Conservation (phyloP, 345 rosid genomes). For the Eutrema japonicum region DNA sequence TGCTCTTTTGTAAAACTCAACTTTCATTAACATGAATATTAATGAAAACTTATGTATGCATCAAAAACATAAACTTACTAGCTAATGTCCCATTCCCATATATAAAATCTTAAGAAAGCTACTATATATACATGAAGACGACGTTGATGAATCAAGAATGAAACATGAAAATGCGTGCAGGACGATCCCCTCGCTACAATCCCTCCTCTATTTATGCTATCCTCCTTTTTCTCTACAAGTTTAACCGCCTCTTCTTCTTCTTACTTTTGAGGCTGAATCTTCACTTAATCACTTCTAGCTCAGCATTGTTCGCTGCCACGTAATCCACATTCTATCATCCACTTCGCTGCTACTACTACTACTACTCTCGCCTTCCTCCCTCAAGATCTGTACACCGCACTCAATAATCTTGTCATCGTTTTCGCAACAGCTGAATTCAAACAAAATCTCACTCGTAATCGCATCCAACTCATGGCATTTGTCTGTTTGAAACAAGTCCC, state of each 20-base stretch:
- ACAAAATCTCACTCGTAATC: neutral
- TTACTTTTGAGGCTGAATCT: too few species aligned
- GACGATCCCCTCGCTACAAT: neutral
- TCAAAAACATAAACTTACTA: neutral
- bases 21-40: too few species aligned
- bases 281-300: too few species aligned
- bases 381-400: slow-evolving; percentile 26
- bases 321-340: too few species aligned
- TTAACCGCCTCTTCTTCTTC: too few species aligned
- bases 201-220: too few species aligned
- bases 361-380: neutral
- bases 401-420: slow-evolving; percentile 15
- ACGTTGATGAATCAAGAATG: neutral
- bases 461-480: neutral
- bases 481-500: slow-evolving; percentile 8
- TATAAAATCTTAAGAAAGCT: too few species aligned
- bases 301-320: too few species aligned
- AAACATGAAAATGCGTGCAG: neutral
- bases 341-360: neutral
- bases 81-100: neutral
- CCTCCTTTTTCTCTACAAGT: too few species aligned
- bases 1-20: too few species aligned
- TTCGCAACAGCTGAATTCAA: neutral
- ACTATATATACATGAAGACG: neutral
- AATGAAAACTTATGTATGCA: neutral